Evolutionary conservation across 768 basidiomycete species (phyloP), one percentile per base, ranked within the genome.

Genomic region (Mycena olivaceomarginata): DNA sequence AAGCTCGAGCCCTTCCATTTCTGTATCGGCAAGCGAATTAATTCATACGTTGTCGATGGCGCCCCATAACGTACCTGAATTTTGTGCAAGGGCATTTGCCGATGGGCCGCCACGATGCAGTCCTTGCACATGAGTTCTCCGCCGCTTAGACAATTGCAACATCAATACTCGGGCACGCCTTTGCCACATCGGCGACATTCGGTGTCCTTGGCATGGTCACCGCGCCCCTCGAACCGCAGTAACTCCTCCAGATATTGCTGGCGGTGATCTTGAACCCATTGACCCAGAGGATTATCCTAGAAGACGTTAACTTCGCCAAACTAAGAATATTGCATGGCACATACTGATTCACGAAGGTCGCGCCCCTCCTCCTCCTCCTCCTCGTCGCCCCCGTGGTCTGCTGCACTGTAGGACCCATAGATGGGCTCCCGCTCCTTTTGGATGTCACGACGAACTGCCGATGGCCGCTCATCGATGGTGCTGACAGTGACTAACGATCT

Each of bases 221-320:
- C 72, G 0, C 53, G 65, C 0, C 80, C 80, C 31, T 82, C 75
- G 5, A 70, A 71, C 12, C 76, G 63, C 8, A 82, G 53, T 6
- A 81, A 20, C 59, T 83, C 81, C 0, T 75, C 74, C 2, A 83
- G 63, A 62, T 67, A 82, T 12, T 16, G 9, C 37, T 62, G 46
- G 2, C 63, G 37, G 31, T 70, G 43, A n/a, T 77, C 66, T 12
- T 48, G 22, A 13, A n/a, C 65, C 76, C 75, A 76, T 16, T 65
- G 51, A 4, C 59, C 6, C 20, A 62, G 46, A 15, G 75, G 75
- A 48, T 76, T 45, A 43, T 76, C 75, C 75, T 76, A 20, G 8
- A 56, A 56, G n/a, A 56, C n/a, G n/a, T 22, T 9, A 56, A 56
- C 4, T 22, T 9, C 15, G 53, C n/a, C 16, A n/a, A 22, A 56